Conservation (phyloP, 805 yeast species). For the Yarrowia sp. region DNA sequence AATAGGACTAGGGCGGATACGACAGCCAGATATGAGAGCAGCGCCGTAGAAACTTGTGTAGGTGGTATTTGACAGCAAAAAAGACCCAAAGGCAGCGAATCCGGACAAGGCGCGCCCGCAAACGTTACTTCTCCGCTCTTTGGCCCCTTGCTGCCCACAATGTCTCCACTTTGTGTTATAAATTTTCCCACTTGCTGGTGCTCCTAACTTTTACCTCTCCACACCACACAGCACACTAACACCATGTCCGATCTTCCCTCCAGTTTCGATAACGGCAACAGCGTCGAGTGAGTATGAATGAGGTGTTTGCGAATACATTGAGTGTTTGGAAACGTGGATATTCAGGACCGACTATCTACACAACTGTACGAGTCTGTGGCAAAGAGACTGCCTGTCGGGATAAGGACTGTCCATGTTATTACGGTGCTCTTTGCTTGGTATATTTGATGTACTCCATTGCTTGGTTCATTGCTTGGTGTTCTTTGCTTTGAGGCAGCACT, state of each 20-base stretch:
- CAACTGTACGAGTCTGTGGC: no score
- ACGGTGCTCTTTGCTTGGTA: no score
- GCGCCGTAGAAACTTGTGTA: background rate
- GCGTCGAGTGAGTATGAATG: conserved; percentile 5
- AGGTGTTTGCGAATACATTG: no score
- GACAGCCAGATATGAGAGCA: background rate
- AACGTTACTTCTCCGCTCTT: background rate
- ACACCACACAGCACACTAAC: background rate
- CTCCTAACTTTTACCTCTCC: background rate
- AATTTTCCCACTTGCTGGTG: background rate
- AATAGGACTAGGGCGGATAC: background rate
- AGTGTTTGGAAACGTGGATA: no score
- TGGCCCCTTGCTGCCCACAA: background rate
- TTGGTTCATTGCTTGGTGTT: no score
- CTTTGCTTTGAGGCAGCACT: no score
- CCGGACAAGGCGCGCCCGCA: no score
- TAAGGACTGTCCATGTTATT: no score
- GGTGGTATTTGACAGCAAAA: background rate
- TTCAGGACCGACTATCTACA: no score
- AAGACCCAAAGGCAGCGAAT: no score
- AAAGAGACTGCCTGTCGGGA: no score
- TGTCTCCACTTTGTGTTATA: background rate
- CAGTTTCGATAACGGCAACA: conserved; percentile 27
- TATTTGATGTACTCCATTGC: no score
- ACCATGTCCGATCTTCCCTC: conserved; percentile 26